phyloP scores from a whole-genome alignment of 352 stramenopile genomes.

The Thraustotheca clavata region DNA sequence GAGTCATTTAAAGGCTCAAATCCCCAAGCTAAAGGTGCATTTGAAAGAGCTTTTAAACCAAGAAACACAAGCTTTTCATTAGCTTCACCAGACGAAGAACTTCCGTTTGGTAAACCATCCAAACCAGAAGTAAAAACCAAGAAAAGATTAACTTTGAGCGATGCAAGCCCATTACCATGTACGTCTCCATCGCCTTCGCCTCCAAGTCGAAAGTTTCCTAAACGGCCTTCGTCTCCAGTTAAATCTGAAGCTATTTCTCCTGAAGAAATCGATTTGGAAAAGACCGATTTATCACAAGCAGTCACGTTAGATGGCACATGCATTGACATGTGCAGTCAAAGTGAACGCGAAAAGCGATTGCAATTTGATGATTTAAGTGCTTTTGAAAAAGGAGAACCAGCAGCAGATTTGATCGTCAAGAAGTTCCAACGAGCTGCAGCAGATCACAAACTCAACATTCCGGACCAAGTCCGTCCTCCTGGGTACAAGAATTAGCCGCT shows the following conservation, averaged over 20 bases:
- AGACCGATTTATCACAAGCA: neutral
- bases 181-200: neutral
- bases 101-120: neutral
- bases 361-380: conserved; percentile 78
- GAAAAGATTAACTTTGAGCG: neutral
- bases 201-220: neutral
- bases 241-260: neutral
- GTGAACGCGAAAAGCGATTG: conserved; percentile 75
- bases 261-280: neutral
- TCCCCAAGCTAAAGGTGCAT: neutral
- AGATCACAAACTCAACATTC: conserved; percentile 80
- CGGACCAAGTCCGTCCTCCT: conserved; percentile 65
- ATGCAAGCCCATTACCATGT: neutral
- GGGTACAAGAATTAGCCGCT: conserved; percentile 20
- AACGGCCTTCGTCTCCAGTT: neutral
- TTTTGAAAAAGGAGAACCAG: conserved; percentile 75
- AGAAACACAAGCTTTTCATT: neutral
- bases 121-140: neutral
- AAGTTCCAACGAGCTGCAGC: conserved; percentile 80
- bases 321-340: conserved; percentile 76
- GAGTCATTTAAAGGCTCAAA: neutral
- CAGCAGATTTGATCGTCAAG: conserved; percentile 78
- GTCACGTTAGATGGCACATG: conserved; percentile 63
- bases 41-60: neutral
- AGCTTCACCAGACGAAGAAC: neutral